Evolutionary conservation across 139 green algal genomes (phyloP), one percentile per base, ranked within the genome.

Genomic region (Tetradesmus lagerheimii): DNA sequence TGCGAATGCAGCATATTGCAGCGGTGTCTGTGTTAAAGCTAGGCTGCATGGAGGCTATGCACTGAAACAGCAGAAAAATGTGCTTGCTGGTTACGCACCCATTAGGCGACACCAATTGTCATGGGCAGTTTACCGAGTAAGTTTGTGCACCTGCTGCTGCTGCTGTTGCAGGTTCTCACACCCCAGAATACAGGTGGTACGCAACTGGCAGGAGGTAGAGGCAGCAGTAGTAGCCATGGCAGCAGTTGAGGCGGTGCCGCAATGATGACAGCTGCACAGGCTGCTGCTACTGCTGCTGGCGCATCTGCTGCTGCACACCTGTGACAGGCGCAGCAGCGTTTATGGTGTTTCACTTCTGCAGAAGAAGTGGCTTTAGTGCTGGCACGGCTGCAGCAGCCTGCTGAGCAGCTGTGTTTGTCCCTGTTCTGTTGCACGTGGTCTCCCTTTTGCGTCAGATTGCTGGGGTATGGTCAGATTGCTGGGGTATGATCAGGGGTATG

Each of bases 161-260:
- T 34, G 20, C 12, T 43, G 35, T 20, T 87, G 85, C 93, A 95
- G 94, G 34, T 78, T 88, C 8, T 39, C 83, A 18, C 93, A 97
- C 83, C 89, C 87, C 34, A 91, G 92, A 15, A 96, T 97, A 80
- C 91, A n/a, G 39, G 88, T 94, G 34, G 95, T 96, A 12, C 82
- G 77, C 4, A 89, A 95, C 91, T 97, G 95, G 95, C 27, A 74
- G 25, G 94, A 97, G 74, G 95, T 95, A 50, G 94, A 97, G 93
- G 78, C 67, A 41, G 82, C 87, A 62, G 75, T 96, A 5, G 39
- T 86, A 9, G 37, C 66, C 6, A 91, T 96, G 75, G 83, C 83
- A 88, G 83, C 83, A 64, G 83, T 80, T 2, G 83, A 80, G 20
- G 64, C 64, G n/a, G 81, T 77, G 39, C 20, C 57, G 15, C 57